phyloP scores from a whole-genome alignment of 129 eudicot species.

The Helichrysum umbraculigerum region DNA sequence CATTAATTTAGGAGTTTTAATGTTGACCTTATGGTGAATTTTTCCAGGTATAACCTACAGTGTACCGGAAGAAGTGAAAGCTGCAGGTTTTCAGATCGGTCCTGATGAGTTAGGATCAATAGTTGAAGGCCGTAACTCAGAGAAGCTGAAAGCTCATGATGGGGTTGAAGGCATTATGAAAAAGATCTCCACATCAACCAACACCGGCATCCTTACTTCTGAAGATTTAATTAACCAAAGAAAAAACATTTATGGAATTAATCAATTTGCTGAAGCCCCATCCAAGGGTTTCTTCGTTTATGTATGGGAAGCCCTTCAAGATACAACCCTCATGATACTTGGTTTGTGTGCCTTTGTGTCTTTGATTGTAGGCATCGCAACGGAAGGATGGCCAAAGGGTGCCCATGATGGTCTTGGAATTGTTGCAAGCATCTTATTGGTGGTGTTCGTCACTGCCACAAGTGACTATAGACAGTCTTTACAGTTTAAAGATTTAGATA shows the following conservation, averaged over 20 bases:
- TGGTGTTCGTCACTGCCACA: slow-evolving; percentile 91
- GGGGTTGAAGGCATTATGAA: slow-evolving; percentile 76
- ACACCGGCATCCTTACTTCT: slow-evolving; percentile 55
- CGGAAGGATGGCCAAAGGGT: slow-evolving; percentile 96
- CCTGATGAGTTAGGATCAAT: slow-evolving; percentile 90
- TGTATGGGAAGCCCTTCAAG: slow-evolving; percentile 97
- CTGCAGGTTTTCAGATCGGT: slow-evolving; percentile 73
- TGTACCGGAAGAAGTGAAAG: slow-evolving; percentile 76
- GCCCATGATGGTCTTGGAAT: slow-evolving; percentile 98
- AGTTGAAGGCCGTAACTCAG: slow-evolving; percentile 72
- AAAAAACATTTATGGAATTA: slow-evolving; percentile 66
- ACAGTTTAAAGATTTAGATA: slow-evolving; percentile 91
- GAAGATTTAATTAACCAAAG: slow-evolving; percentile 55
- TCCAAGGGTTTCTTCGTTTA: slow-evolving; percentile 77
- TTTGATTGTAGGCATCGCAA: slow-evolving; percentile 71
- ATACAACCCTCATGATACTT: slow-evolving; percentile 89
- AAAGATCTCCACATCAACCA: slow-evolving; percentile 63
- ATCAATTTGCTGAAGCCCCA: slow-evolving; percentile 78
- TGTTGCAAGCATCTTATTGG: slow-evolving; percentile 86
- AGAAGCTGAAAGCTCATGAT: slow-evolving; percentile 75
- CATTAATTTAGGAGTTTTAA: slow-evolving; percentile 1
- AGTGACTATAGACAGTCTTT: slow-evolving; percentile 90
- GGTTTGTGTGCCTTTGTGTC: slow-evolving; percentile 82
- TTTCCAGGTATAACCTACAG: slow-evolving; percentile 73
- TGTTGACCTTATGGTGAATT: slow-evolving; percentile 16